Conservation (phyloP, 345 rosid genomes). For the Populus nigra region DNA sequence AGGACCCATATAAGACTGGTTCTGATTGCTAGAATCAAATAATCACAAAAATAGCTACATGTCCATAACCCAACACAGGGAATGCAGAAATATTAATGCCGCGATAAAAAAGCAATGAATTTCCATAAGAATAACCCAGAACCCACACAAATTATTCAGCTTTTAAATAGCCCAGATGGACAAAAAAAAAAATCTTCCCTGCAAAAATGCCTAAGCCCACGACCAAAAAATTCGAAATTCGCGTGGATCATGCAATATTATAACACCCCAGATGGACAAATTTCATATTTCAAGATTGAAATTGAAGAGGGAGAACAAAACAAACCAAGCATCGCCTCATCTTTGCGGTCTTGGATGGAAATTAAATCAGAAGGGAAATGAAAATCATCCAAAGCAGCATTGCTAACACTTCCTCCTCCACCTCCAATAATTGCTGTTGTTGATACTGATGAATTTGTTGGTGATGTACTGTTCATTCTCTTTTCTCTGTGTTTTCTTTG, state of each 20-base stretch:
- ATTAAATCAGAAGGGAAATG: slow-evolving; percentile 61
- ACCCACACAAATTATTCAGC: no score
- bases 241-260: neutral
- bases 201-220: neutral
- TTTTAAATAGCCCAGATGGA: neutral
- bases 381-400: slow-evolving; percentile 56
- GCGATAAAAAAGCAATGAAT: neutral
- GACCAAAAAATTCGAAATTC: neutral
- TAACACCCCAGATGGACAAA: neutral
- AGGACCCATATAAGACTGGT: neutral
- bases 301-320: slow-evolving; percentile 6
- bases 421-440: slow-evolving; percentile 69
- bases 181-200: neutral
- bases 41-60: neutral
- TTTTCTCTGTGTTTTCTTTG: neutral
- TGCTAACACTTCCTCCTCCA: slow-evolving; percentile 50
- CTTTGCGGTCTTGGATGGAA: slow-evolving; percentile 63
- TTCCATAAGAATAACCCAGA: neutral
- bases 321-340: slow-evolving; percentile 54
- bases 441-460: slow-evolving; percentile 66
- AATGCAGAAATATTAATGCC: neutral
- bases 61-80: neutral
- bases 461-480: slow-evolving; percentile 67
- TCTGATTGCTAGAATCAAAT: neutral
- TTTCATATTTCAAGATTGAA: neutral